Evolutionary conservation across 768 basidiomycete genomes (phyloP), one percentile per base, ranked within the genome.

Genomic region (Gymnopilus junonius): DNA sequence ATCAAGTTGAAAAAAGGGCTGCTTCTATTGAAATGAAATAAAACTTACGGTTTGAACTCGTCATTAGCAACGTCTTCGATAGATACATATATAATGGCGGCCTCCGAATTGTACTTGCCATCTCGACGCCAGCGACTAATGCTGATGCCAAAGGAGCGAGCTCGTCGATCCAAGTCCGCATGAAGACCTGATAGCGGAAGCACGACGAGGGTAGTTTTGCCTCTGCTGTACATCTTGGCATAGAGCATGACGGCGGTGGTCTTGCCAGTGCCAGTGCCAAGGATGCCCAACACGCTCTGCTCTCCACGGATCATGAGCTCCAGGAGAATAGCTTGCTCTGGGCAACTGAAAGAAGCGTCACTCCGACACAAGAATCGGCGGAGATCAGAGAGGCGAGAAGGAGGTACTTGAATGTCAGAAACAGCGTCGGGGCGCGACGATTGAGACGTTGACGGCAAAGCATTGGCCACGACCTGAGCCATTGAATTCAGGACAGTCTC

Each of bases 181-280:
- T 65, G 68, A 7, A 69, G 40, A 4, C 42, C 43, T 0, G 58
- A 60, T 0, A 69, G 40, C 0, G 63, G 68, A n/a, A 69, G 56
- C 21, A 69, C 45, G 8, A 69, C 58, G 8, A 66, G 39, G 7
- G 63, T 66, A 2, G 35, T 11, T 1, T 50, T 23, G 1, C 53
- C 32, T 0, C 37, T 1, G 1, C 65, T 20, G n/a, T 51, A 63
- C n/a, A 51, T 37, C 3, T 59, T 42, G 1, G 63, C 37, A 14
- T 64, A 23, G 14, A 69, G 32, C 51, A 69, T 45, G 4, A 69
- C 31, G 10, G 51, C 21, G 4, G 55, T 61, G 29, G 61, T 66
- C 42, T 69, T 69, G 6, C 68, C 68, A 11, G 17, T 59, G 1
- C 61, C 63, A 8, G 68, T 69, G 0, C 65, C 61, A 2, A 69